Conservation (phyloP, 1,139 yeast genomes). For the Magnusiomyces paraingens region DNA sequence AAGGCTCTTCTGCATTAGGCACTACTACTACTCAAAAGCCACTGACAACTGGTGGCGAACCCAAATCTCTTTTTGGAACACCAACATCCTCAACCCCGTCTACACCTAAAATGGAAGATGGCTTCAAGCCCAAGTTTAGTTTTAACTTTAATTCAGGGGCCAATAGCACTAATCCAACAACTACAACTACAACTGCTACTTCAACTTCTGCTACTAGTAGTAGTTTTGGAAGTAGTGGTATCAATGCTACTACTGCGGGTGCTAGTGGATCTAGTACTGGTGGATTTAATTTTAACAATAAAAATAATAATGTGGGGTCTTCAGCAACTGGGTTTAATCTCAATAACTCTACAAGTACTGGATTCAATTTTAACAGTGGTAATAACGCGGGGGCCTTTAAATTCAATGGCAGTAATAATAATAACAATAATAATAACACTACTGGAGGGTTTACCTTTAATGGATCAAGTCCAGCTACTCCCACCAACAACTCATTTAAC, state of each 20-base stretch:
- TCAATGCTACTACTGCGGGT: background rate
- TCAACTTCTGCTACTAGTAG: background rate
- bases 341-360: background rate
- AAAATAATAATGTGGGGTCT: background rate
- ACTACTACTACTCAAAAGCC: too few relatives aligned
- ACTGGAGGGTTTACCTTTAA: background rate
- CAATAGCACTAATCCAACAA: background rate
- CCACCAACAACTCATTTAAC: background rate
- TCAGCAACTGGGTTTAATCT: constrained; percentile 2
- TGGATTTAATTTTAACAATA: background rate
- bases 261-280: background rate
- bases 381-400: background rate
- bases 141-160: too few relatives aligned
- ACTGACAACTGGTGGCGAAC: too few relatives aligned
- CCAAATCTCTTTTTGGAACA: too few relatives aligned
- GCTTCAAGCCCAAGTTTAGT: too few relatives aligned
- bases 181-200: background rate
- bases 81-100: too few relatives aligned
- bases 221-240: too few relatives aligned
- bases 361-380: background rate
- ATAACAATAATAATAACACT: background rate
- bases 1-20: too few relatives aligned
- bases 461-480: background rate
- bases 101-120: too few relatives aligned
- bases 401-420: background rate